Conservation (phyloP, 768 basidiomycete genomes). For the Mycena epipterygia region DNA sequence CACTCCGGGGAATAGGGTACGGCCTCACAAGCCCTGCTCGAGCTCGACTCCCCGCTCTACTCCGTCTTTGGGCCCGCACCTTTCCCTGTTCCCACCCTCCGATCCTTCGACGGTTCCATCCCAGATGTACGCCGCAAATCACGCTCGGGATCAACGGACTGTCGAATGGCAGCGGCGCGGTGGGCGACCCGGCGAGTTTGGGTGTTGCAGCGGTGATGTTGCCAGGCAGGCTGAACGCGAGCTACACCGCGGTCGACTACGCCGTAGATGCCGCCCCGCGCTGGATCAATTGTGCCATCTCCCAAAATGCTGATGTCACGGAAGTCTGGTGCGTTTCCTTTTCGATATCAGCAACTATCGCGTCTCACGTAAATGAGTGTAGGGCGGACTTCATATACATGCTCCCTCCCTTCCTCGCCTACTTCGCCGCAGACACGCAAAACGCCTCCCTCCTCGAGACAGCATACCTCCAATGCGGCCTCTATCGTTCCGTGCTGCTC, state of each 20-base stretch:
- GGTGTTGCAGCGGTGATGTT: slow-evolving; percentile 59
- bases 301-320: slow-evolving; percentile 63
- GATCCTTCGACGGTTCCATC: slow-evolving; percentile 33
- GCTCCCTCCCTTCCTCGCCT: slow-evolving; percentile 65
- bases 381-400: slow-evolving; percentile 68
- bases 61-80: slow-evolving; percentile 45
- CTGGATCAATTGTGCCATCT: slow-evolving; percentile 62
- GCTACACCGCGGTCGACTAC: slow-evolving; percentile 55
- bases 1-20: slow-evolving; percentile 52
- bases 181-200: slow-evolving; percentile 69
- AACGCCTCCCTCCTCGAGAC: slow-evolving; percentile 53
- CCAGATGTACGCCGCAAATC: slow-evolving; percentile 40
- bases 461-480: slow-evolving; percentile 53
- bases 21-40: slow-evolving; percentile 45
- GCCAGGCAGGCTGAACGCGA: slow-evolving; percentile 52
- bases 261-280: slow-evolving; percentile 58
- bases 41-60: slow-evolving; percentile 47
- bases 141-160: slow-evolving; percentile 38
- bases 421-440: slow-evolving; percentile 51
- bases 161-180: slow-evolving; percentile 60
- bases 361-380: background rate
- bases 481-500: slow-evolving; percentile 54
- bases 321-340: slow-evolving; percentile 59
- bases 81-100: slow-evolving; percentile 42
- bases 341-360: background rate